Conservation (phyloP, 306 rosid species). For the Prunus kanzakura region DNA sequence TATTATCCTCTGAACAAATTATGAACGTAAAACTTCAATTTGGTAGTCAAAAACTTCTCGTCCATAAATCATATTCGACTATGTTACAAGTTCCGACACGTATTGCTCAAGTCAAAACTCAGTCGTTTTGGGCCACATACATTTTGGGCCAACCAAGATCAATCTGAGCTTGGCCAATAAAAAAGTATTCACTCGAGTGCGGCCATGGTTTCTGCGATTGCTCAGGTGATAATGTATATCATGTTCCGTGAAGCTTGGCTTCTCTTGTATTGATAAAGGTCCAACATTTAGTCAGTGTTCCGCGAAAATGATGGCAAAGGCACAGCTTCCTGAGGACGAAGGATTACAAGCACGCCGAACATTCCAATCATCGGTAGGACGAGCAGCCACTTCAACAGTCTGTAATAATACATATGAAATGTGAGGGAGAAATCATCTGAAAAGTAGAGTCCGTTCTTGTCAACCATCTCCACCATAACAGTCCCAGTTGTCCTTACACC, state of each 20-base stretch:
- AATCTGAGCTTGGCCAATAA: conserved; percentile 15
- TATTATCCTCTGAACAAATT: not conserved
- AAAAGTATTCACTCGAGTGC: not conserved
- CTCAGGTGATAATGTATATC: not conserved
- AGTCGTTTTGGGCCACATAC: conserved; percentile 16
- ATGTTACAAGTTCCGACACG: conserved; percentile 38
- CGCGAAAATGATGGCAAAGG: conserved; percentile 95
- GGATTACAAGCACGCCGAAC: conserved; percentile 85
- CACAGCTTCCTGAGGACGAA: conserved; percentile 83
- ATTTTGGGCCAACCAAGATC: conserved; percentile 19
- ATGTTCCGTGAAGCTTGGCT: not conserved
- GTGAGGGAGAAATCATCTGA: conserved; percentile 93
- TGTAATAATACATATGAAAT: conserved; percentile 95
- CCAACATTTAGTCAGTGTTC: conserved; percentile 53
- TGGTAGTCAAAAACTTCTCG: conserved; percentile 5
- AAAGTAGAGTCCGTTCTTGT: conserved; percentile 86
- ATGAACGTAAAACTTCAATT: not conserved
- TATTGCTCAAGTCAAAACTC: conserved; percentile 24
- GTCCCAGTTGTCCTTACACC: conserved; percentile 82
- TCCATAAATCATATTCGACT: conserved; percentile 29
- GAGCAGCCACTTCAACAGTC: conserved; percentile 90
- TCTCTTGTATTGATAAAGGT: conserved; percentile 9
- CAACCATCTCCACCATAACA: conserved; percentile 96
- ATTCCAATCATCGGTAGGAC: conserved; percentile 95
- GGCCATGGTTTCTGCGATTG: conserved; percentile 6